A percentile compares a stretch with the other conserved stretches of the same genome.
Evolutionary conservation across 441 rosid genomes (phyloP).

Genomic region (Erysimum cheiri): DNA sequence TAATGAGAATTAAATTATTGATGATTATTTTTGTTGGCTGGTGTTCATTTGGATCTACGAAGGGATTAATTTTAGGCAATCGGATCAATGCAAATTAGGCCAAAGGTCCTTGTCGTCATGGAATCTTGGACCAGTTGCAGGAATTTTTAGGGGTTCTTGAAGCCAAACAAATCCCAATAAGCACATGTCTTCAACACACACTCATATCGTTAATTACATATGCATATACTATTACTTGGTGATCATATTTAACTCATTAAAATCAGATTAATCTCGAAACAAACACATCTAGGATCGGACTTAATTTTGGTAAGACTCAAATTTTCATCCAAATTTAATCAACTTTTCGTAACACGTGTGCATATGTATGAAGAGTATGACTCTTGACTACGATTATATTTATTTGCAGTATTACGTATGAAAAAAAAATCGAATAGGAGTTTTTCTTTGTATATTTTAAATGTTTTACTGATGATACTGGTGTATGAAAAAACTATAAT

Average conservation of each 20-base stretch:
- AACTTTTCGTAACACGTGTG: neutral
- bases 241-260: neutral
- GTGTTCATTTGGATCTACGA: constrained; percentile 46
- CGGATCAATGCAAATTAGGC: constrained; percentile 40
- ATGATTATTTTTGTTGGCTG: constrained; percentile 28
- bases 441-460: neutral
- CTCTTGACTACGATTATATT: neutral
- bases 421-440: neutral
- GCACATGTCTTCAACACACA: constrained; percentile 41
- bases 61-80: constrained; percentile 43
- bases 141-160: constrained; percentile 44
- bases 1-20: neutral
- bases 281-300: neutral
- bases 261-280: neutral
- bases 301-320: neutral
- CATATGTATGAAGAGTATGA: neutral
- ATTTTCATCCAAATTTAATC: constrained; percentile 2
- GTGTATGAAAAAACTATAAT: neutral
- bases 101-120: constrained; percentile 43
- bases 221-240: constrained; percentile 18
- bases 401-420: neutral
- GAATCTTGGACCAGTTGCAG: constrained; percentile 44
- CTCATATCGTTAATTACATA: constrained; percentile 23
- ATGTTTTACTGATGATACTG: neutral
- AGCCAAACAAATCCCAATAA: constrained; percentile 48